Conservation (phyloP, 306 rosid species). For the Prunus persica region DNA sequence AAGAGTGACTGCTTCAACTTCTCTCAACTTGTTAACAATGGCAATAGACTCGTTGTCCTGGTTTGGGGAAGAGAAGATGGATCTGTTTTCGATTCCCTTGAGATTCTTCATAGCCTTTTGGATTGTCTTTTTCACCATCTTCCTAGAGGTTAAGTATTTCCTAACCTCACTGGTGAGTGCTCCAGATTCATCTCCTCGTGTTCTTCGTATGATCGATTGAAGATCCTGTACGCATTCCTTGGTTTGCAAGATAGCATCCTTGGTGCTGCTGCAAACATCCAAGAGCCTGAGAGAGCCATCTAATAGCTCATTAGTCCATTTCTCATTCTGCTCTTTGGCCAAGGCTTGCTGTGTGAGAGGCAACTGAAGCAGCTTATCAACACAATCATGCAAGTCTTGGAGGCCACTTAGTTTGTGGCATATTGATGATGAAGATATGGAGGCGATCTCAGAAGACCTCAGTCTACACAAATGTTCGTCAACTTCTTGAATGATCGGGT, state of each 20-base stretch:
- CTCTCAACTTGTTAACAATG: constrained; percentile 28
- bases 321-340: constrained; percentile 20
- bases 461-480: constrained; percentile 29
- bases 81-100: neutral
- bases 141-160: constrained; percentile 39
- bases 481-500: constrained; percentile 27
- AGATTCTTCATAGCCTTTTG: constrained; percentile 19
- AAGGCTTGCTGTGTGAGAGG: constrained; percentile 29
- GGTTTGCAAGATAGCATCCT: constrained; percentile 2
- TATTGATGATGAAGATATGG: constrained; percentile 23
- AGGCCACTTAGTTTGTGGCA: constrained; percentile 31
- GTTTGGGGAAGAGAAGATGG: neutral
- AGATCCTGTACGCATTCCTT: constrained; percentile 38
- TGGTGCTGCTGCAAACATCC: constrained; percentile 24
- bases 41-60: constrained; percentile 7
- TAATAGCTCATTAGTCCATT: constrained; percentile 27
- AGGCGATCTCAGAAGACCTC: constrained; percentile 17
- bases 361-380: constrained; percentile 30
- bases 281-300: constrained; percentile 38
- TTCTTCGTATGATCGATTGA: constrained; percentile 28
- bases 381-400: constrained; percentile 36
- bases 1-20: constrained; percentile 23
- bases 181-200: constrained; percentile 3
- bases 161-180: constrained; percentile 19
- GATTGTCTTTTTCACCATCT: constrained; percentile 30